A percentile compares a stretch with the other conserved stretches of the same genome.
Conservation (phyloP, 2,329 filamentous ascomycete genomes). For the Purpureocillium lavendulum region DNA sequence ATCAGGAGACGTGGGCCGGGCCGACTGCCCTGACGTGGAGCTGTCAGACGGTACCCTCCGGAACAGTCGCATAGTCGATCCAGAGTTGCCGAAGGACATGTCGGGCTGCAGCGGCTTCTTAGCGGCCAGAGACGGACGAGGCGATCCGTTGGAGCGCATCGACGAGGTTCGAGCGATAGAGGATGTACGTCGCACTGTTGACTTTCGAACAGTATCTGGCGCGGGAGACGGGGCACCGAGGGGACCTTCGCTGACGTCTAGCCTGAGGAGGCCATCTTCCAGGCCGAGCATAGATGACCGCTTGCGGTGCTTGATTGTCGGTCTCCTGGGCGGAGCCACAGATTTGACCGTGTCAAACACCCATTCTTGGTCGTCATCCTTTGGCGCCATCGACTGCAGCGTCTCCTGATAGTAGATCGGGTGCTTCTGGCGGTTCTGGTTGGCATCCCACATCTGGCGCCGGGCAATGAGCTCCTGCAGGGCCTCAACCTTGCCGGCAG, state of each 20-base stretch:
- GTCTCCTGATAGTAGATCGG: conserved; percentile 92
- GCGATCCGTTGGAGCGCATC: conserved; percentile 30
- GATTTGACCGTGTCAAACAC: conserved; percentile 92
- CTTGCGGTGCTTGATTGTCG: conserved; percentile 42
- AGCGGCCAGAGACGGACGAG: conserved; percentile 34
- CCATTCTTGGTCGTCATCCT: conserved; percentile 75
- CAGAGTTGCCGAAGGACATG: conserved; percentile 87
- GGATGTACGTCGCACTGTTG: conserved; percentile 43
- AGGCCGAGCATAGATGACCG: conserved; percentile 47
- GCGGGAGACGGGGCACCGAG: conserved; percentile 47
- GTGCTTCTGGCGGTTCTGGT: conserved; percentile 58
- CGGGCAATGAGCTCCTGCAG: conserved; percentile 81
- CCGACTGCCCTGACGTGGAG: conserved; percentile 34
- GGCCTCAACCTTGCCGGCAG: conserved; percentile 79
- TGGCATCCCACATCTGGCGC: conserved; percentile 73
- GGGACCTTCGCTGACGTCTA: conserved; percentile 54
- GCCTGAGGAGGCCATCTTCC: conserved; percentile 52
- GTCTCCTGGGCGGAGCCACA: conserved; percentile 44
- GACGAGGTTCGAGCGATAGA: conserved; percentile 29
- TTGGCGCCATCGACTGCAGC: conserved; percentile 60
- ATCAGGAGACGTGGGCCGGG: conserved; percentile 26
- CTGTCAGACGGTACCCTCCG: conserved; percentile 72
- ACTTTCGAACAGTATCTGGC: conserved; percentile 48
- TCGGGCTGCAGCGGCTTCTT: conserved; percentile 82
- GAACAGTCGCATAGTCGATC: conserved; percentile 87